Conservation (phyloP, 495 filamentous ascomycete species). For the Penicillium simplicissimum region DNA sequence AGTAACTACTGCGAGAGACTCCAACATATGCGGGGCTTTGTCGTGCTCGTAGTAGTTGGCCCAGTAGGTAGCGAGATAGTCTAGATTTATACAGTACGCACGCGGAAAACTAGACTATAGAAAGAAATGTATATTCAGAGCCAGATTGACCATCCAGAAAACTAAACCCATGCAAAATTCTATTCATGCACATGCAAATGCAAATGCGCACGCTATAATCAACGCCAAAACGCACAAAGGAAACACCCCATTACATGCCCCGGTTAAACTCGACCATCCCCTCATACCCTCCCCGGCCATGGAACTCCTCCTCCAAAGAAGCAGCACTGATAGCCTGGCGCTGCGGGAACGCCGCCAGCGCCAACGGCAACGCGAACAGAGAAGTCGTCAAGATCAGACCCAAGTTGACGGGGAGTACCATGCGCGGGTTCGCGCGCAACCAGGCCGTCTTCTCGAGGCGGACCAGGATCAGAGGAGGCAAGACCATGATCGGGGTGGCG, state of each 20-base stretch:
- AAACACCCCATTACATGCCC: constrained; percentile 61
- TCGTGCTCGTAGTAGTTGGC: neutral
- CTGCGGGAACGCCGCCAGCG: constrained; percentile 89
- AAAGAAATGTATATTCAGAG: neutral
- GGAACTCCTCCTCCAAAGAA: constrained; percentile 80
- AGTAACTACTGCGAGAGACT: neutral
- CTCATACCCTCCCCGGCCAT: constrained; percentile 67
- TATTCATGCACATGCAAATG: constrained; percentile 6
- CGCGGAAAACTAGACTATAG: neutral
- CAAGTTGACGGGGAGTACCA: constrained; percentile 77
- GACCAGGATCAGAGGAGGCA: constrained; percentile 85
- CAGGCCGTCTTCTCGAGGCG: constrained; percentile 73
- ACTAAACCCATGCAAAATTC: neutral
- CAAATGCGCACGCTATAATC: neutral
- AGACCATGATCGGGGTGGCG: constrained; percentile 93
- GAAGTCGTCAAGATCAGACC: constrained; percentile 78
- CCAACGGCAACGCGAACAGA: constrained; percentile 73
- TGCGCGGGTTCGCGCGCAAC: constrained; percentile 69
- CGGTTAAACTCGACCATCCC: constrained; percentile 89
- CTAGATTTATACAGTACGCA: neutral
- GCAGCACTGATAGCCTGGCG: constrained; percentile 73
- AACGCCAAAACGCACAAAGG: constrained; percentile 10
- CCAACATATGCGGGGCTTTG: neutral
- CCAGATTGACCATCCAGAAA: neutral
- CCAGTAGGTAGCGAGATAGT: neutral